These are phyloP conservation scores for Grosmannia serpens DNA, from an alignment of 2,329 filamentous ascomycete genomes.

Conservation along the genomic window DNA sequence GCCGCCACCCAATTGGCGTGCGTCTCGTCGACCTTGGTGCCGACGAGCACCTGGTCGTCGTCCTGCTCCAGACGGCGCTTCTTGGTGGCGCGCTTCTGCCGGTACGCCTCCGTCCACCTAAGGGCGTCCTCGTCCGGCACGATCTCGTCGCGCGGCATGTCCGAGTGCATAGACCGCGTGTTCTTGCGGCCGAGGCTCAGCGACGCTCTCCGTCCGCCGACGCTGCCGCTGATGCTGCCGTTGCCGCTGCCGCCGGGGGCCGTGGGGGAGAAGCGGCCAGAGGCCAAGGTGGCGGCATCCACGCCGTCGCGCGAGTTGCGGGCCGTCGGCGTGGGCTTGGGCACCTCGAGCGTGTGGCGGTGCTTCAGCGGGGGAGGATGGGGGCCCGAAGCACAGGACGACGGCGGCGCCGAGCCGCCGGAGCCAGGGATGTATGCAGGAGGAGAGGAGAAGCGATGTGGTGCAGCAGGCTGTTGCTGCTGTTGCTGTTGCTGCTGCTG, in stretches of 20 bases:
- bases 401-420: constrained; percentile 30
- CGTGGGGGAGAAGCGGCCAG: constrained; percentile 70
- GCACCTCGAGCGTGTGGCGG: constrained; percentile 80
- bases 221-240: constrained; percentile 24
- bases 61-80: constrained; percentile 72
- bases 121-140: constrained; percentile 81
- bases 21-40: constrained; percentile 94
- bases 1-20: constrained; percentile 96
- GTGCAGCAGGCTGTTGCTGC: constrained; percentile 9
- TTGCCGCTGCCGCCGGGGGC: constrained; percentile 37
- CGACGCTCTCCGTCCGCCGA: constrained; percentile 63
- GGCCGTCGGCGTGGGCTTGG: constrained; percentile 47
- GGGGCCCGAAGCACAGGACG: constrained; percentile 14
- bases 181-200: constrained; percentile 68
- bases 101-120: constrained; percentile 85
- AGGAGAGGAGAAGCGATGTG: constrained; percentile 55
- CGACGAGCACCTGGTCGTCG: constrained; percentile 87
- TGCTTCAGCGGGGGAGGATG: constrained; percentile 56
- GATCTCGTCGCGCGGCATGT: constrained; percentile 72
- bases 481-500: neutral
- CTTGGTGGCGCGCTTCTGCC: constrained; percentile 83
- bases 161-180: constrained; percentile 77
- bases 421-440: constrained; percentile 37
- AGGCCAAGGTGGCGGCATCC: constrained; percentile 51
- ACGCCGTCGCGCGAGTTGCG: constrained; percentile 62